These are phyloP conservation scores for Tilletia caries DNA, from an alignment of 1,284 basidiomycete genomes.

Conservation along the genomic window DNA sequence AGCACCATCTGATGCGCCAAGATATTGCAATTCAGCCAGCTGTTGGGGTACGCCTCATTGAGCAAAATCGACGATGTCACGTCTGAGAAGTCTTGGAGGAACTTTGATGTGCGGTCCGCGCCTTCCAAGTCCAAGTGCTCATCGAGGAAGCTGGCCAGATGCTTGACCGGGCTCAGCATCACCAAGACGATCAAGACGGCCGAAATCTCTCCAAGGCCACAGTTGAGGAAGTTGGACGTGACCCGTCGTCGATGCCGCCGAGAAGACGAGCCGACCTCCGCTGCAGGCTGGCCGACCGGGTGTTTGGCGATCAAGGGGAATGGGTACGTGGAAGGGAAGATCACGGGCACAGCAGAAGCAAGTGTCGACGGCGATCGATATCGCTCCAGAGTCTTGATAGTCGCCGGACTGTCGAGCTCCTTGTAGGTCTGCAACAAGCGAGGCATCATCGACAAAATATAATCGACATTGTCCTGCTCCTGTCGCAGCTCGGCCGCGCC, in stretches of 20 bases:
- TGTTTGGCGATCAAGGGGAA: constrained; percentile 75
- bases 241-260: constrained; percentile 29
- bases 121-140: constrained; percentile 46
- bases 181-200: constrained; percentile 80
- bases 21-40: constrained; percentile 89
- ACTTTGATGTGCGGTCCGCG: constrained; percentile 59
- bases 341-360: constrained; percentile 68
- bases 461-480: constrained; percentile 92
- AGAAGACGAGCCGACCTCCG: constrained; percentile 28
- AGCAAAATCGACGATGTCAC: constrained; percentile 77
- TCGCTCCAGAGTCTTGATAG: constrained; percentile 68
- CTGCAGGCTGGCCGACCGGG: constrained; percentile 57
- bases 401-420: constrained; percentile 71
- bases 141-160: constrained; percentile 71
- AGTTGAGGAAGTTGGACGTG: constrained; percentile 62
- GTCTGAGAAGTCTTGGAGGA: constrained; percentile 75
- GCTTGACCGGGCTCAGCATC: constrained; percentile 71
- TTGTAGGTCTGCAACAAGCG: constrained; percentile 80
- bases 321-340: constrained; percentile 89
- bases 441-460: constrained; percentile 78
- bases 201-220: constrained; percentile 78
- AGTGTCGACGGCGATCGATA: constrained; percentile 62
- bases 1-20: constrained; percentile 82
- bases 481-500: constrained; percentile 54
- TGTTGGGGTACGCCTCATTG: constrained; percentile 82